Conservation (phyloP, 2,329 filamentous ascomycete genomes). For the Pseudopyricularia cyperi region DNA sequence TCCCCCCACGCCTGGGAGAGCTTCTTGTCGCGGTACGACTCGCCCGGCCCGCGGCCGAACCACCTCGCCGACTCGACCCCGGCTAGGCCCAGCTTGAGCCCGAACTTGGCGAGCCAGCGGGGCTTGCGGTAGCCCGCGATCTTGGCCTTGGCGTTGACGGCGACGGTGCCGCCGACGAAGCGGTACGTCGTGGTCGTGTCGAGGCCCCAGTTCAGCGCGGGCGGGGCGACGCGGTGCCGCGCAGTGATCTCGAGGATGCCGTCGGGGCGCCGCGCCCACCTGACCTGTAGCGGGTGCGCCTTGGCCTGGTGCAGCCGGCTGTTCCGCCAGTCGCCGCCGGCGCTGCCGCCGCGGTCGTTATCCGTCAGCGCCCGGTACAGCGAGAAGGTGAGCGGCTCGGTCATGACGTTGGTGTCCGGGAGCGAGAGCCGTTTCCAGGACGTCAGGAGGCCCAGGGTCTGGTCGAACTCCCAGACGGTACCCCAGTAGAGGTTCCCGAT, state of each 20-base stretch:
- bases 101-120: conserved; percentile 48
- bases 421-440: conserved; percentile 23
- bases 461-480: conserved; percentile 29
- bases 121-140: conserved; percentile 36
- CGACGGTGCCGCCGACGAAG: conserved; percentile 33
- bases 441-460: conserved; percentile 24
- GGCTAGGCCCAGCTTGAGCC: conserved; percentile 35
- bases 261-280: conserved; percentile 16
- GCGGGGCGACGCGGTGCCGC: conserved; percentile 44
- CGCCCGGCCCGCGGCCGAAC: conserved; percentile 55
- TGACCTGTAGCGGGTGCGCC: conserved; percentile 23
- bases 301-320: conserved; percentile 27
- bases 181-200: conserved; percentile 39
- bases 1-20: conserved; percentile 43
- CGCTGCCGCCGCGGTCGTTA: conserved; percentile 44
- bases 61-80: conserved; percentile 33
- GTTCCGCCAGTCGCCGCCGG: conserved; percentile 44
- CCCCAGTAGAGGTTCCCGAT: conserved; percentile 21
- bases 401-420: conserved; percentile 24
- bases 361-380: conserved; percentile 56
- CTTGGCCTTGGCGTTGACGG: conserved; percentile 34
- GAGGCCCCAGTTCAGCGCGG: conserved; percentile 48
- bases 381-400: conserved; percentile 29
- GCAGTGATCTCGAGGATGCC: conserved; percentile 28
- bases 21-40: conserved; percentile 56